Conservation (phyloP, 1,284 basidiomycete genomes). For the Rhodofomes roseus region DNA sequence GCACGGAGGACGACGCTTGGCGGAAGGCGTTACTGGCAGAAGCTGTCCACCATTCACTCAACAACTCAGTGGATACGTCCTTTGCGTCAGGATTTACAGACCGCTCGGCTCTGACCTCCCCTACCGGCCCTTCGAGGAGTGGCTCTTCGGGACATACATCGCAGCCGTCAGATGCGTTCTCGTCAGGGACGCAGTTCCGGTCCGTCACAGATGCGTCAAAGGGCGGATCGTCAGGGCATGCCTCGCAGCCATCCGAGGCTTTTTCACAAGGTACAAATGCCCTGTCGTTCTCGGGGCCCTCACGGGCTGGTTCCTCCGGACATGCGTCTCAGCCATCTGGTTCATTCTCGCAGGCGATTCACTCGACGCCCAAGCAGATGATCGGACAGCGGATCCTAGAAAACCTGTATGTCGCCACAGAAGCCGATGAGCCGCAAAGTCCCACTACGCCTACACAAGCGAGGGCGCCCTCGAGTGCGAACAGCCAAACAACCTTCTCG, state of each 20-base stretch:
- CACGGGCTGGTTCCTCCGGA: slow-evolving; percentile 4
- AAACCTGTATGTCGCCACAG: slow-evolving; percentile 13
- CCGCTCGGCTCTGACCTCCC: slow-evolving; percentile 16
- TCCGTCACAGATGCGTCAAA: not conserved
- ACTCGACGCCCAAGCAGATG: slow-evolving; percentile 11
- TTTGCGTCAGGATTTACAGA: slow-evolving; percentile 20
- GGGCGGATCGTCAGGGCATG: not conserved
- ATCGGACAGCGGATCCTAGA: slow-evolving; percentile 28
- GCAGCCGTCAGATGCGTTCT: not conserved
- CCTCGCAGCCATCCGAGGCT: not conserved
- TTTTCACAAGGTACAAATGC: not conserved
- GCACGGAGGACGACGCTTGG: slow-evolving; percentile 60
- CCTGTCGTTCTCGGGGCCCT: not conserved
- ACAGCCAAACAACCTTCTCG: slow-evolving; percentile 23
- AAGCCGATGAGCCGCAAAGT: slow-evolving; percentile 8
- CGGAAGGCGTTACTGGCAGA: slow-evolving; percentile 65
- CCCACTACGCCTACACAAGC: slow-evolving; percentile 14
- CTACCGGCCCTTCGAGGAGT: slow-evolving; percentile 5
- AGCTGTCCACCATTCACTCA: slow-evolving; percentile 71
- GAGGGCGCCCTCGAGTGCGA: slow-evolving; percentile 17
- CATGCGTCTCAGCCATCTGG: slow-evolving; percentile 7
- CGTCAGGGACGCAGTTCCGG: not conserved
- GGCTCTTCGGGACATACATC: not conserved
- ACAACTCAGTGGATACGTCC: slow-evolving; percentile 42
- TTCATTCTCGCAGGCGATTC: slow-evolving; percentile 4